Base-by-base conservation (phyloP, 2,329 filamentous ascomycete species). In the Aspergillus calidoustus region DNA sequence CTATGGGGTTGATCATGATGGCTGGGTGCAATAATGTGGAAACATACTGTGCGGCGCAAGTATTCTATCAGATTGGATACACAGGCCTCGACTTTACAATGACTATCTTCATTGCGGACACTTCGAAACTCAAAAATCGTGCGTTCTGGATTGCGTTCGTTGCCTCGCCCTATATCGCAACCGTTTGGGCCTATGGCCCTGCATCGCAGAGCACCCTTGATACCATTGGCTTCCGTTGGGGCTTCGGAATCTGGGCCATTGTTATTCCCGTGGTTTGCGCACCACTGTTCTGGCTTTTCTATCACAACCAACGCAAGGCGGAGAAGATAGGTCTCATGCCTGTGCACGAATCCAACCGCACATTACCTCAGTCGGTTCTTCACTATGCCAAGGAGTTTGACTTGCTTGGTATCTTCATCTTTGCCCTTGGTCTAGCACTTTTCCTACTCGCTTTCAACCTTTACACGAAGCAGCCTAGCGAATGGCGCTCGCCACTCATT, bases 361-460 rank as follows among this genome's bases (percentile, higher is more conserved):
- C 79, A 1, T 22, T 74, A 0, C n/a, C 70, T 4, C 77, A 87
- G 67, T 84, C 81, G 2, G 56, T 87, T 30, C 69, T 76, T 46
- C 77, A 85, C 70, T 89, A 89, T 72, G 69, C 81, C 17, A 77
- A 84, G 49, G 84, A 91, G 66, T 88, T 91, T 63, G 89, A 91
- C 70, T 69, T 87, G 2, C 61, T 87, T 28, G 88, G 89, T 15
- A 78, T 88, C 23, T 64, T 89, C 22, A 76, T 91, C 1, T 78
- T 91, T 46, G 83, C 84, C 53, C 80, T 78, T 1, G 89, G 87
- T 0, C 85, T 89, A 69, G 80, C 86, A 2, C 76, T 91, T 3
- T 85, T 91, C 72, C 81, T 91, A 2, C 80, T 92, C 15, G 86
- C 89, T 0, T 89, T 92, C 76, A 86, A 80, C 53, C 79, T 91